phyloP scores from a whole-genome alignment of 2,329 filamentous ascomycete genomes.

The Helotiales sp. region DNA sequence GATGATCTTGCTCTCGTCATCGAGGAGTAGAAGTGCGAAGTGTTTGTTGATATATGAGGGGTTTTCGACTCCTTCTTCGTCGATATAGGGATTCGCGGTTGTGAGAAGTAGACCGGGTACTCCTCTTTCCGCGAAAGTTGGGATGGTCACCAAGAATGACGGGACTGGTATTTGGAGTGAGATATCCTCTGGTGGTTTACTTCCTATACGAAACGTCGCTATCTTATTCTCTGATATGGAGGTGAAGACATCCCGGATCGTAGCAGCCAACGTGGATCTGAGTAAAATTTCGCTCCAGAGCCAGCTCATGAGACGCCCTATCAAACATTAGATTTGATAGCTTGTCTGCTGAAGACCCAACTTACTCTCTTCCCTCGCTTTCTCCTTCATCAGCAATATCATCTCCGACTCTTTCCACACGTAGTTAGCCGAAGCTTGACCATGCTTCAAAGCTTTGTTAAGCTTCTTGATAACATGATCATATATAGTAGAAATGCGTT shows the following conservation, averaged over 20 bases:
- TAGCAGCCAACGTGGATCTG: conserved; percentile 78
- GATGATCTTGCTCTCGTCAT: conserved; percentile 76
- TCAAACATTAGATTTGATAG: conserved; percentile 19
- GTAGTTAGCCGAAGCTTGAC: conserved; percentile 87
- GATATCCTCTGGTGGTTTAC: conserved; percentile 61
- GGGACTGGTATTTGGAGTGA: conserved; percentile 69
- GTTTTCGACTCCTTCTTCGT: conserved; percentile 70
- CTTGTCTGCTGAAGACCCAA: conserved; percentile 13
- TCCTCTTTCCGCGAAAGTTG: conserved; percentile 68
- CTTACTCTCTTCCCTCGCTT: conserved; percentile 69
- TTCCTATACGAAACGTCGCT: conserved; percentile 76
- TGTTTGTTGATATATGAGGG: conserved; percentile 78
- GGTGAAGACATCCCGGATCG: conserved; percentile 80
- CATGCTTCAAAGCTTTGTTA: conserved; percentile 89
- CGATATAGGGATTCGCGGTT: conserved; percentile 76
- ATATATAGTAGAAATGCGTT: conserved; percentile 78
- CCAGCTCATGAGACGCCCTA: conserved; percentile 56
- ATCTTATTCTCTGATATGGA: conserved; percentile 85
- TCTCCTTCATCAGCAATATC: conserved; percentile 81
- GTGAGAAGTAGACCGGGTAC: conserved; percentile 84
- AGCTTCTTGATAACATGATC: conserved; percentile 89
- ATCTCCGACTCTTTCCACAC: conserved; percentile 89
- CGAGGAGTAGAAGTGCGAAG: conserved; percentile 83
- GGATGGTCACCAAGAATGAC: conserved; percentile 73
- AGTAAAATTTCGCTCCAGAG: conserved; percentile 75